Conservation (phyloP, 169 alveolate species). For the Amoebophrya sp. region DNA sequence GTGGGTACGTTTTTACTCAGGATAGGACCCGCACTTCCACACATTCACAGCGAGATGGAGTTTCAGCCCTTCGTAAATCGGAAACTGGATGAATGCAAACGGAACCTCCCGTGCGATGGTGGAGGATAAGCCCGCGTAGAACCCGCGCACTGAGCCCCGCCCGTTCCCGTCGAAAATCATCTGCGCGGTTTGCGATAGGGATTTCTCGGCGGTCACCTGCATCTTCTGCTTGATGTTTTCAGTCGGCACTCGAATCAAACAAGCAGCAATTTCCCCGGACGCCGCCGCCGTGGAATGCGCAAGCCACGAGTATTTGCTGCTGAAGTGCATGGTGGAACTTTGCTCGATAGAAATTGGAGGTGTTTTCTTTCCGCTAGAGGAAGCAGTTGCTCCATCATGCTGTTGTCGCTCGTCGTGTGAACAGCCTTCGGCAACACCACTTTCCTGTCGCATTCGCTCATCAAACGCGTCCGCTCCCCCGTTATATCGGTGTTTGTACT, state of each 20-base stretch:
- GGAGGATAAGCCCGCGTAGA: conserved; percentile 54
- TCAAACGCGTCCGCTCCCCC: background rate
- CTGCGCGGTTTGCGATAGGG: background rate
- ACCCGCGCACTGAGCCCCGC: conserved; percentile 2
- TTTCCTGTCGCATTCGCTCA: background rate
- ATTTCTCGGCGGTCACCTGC: conserved; percentile 33
- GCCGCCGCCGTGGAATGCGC: conserved; percentile 54
- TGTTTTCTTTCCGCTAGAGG: too few relatives aligned
- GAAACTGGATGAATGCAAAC: conserved; percentile 57
- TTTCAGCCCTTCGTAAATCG: conserved; percentile 55
- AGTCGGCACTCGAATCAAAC: conserved; percentile 58
- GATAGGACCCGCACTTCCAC: too few relatives aligned
- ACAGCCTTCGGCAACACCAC: too few relatives aligned
- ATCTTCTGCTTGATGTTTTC: conserved; percentile 57
- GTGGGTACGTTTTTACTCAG: too few relatives aligned
- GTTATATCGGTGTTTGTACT: background rate
- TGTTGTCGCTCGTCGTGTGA: too few relatives aligned
- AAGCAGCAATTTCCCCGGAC: conserved; percentile 52
- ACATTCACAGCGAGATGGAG: conserved; percentile 6
- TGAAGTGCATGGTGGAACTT: too few relatives aligned
- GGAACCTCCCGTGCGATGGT: conserved; percentile 59
- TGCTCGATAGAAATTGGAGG: too few relatives aligned
- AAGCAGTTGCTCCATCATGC: too few relatives aligned
- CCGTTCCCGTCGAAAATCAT: background rate
- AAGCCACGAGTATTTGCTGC: background rate